phyloP scores from a whole-genome alignment of 805 yeast genomes.

The Candida tallmaniae region DNA sequence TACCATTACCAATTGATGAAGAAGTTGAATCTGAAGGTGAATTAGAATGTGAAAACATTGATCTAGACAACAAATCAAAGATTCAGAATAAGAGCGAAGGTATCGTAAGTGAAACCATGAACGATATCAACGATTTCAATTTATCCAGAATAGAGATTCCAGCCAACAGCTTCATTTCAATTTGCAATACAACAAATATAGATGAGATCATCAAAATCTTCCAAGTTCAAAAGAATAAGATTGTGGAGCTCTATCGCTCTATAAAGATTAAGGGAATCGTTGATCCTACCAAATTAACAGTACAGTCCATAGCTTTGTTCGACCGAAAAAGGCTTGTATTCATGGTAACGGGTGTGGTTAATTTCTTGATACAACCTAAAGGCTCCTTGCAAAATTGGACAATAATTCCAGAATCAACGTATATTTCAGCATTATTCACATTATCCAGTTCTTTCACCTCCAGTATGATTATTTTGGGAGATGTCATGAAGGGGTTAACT shows the following conservation, averaged over 20 bases:
- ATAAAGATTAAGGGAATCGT: conserved; percentile 11
- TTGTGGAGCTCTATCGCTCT: conserved; percentile 7
- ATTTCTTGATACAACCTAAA: conserved; percentile 8
- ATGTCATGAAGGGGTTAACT: conserved; percentile 16
- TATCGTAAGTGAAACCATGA: not conserved
- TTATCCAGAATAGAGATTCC: conserved; percentile 2
- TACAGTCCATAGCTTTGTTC: conserved; percentile 13
- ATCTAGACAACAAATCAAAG: too few species aligned
- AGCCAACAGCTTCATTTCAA: conserved; percentile 11
- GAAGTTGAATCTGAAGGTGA: conserved; percentile 1
- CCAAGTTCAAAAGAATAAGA: conserved; percentile 7
- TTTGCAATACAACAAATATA: conserved; percentile 11
- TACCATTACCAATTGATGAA: conserved; percentile 2
- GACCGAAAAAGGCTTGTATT: conserved; percentile 11
- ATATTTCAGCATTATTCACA: conserved; percentile 10
- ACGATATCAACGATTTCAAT: not conserved
- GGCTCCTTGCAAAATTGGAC: conserved; percentile 9
- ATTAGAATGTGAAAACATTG: not conserved
- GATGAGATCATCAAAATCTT: conserved; percentile 11
- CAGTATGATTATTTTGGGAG: conserved; percentile 11
- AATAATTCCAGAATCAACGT: conserved; percentile 8
- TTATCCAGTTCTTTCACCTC: conserved; percentile 5
- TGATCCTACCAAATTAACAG: conserved; percentile 7
- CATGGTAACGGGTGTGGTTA: conserved; percentile 16
- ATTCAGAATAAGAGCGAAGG: too few species aligned